Evolutionary conservation across 2,329 filamentous ascomycete genomes (phyloP).

Genomic region (Monilinia polystroma): DNA sequence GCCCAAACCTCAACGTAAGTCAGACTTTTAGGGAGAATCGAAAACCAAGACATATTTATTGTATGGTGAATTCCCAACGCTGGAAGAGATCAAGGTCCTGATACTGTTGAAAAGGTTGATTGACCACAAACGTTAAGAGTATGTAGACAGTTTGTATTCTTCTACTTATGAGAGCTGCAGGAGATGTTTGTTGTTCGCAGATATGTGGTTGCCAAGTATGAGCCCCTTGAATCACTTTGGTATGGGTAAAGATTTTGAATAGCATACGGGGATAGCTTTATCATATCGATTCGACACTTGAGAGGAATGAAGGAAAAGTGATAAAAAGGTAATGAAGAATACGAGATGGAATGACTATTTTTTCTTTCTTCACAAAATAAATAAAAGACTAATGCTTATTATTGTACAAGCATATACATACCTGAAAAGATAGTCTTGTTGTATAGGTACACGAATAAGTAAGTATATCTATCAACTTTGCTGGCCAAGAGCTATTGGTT

Average conservation of each 20-base stretch:
- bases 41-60: conserved; percentile 62
- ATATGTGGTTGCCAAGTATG: conserved; percentile 5
- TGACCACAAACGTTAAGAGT: neutral
- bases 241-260: neutral
- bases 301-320: conserved; percentile 6
- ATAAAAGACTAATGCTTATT: conserved; percentile 3
- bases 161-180: neutral
- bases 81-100: too few species aligned
- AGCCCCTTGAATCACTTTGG: conserved; percentile 4
- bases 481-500: neutral
- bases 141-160: neutral
- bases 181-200: conserved; percentile 5
- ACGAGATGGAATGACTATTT: conserved; percentile 15
- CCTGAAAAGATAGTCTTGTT: neutral
- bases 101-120: neutral
- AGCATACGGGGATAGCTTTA: neutral
- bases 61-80: neutral
- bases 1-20: conserved; percentile 61
- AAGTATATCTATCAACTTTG: neutral
- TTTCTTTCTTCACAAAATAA: too few species aligned
- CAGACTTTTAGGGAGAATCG: conserved; percentile 60
- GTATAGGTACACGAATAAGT: too few species aligned
- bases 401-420: conserved; percentile 11
- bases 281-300: conserved; percentile 4
- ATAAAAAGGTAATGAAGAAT: conserved; percentile 1